These are phyloP conservation scores for Simmondsia chinensis DNA, from an alignment of 148 eudicot species.

Conservation along the genomic window DNA sequence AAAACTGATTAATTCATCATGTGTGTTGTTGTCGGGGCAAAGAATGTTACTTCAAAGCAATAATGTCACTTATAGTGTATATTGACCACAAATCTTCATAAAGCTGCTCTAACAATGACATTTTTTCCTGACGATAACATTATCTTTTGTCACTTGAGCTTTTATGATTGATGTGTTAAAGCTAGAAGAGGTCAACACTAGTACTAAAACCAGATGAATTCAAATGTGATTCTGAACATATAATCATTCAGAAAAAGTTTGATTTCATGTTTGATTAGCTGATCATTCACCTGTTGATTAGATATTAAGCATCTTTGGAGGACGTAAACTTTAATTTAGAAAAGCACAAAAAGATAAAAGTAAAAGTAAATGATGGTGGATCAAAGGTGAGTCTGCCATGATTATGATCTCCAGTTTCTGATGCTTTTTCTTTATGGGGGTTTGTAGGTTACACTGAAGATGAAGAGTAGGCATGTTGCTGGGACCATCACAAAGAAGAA, in stretches of 20 bases:
- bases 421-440: conserved; percentile 9
- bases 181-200: not conserved
- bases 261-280: conserved; percentile 20
- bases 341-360: conserved; percentile 20
- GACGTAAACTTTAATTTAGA: conserved; percentile 5
- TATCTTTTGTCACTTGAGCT: not conserved
- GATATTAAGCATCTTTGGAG: conserved; percentile 10
- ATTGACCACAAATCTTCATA: no score
- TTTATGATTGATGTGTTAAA: not conserved
- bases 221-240: not conserved
- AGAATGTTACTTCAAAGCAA: no score
- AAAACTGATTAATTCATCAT: no score
- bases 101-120: no score
- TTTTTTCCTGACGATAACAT: no score
- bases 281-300: conserved; percentile 17
- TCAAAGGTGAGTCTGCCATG: conserved; percentile 22
- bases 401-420: conserved; percentile 22
- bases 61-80: no score
- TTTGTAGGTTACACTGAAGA: conserved; percentile 80
- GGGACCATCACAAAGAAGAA: conserved; percentile 99
- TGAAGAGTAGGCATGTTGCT: conserved; percentile 96
- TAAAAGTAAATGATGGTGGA: conserved; percentile 8
- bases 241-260: not conserved
- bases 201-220: not conserved
- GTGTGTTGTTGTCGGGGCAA: no score